Evolutionary conservation across 176 grass and related monocot genomes (phyloP).

Genomic region (Oryza glumipatula): DNA sequence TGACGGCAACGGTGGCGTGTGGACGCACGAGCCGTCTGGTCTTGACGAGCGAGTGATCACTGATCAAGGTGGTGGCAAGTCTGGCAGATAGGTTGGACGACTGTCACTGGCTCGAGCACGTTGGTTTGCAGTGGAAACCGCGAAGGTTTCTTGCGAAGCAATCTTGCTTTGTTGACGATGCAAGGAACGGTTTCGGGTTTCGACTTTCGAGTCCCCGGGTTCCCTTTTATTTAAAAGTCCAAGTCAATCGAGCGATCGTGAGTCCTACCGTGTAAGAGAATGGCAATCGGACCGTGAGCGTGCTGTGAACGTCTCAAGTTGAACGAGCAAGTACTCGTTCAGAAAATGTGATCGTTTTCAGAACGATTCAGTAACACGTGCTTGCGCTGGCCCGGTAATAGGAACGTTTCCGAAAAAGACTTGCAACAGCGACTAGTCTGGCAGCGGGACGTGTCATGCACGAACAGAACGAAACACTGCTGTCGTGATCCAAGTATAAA

Average conservation of each 20-base stretch:
- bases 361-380: background rate
- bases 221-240: no score
- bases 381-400: background rate
- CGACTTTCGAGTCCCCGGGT: no score
- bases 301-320: background rate
- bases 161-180: constrained; percentile 24
- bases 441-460: background rate
- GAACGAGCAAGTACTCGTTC: background rate
- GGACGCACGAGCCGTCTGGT: background rate
- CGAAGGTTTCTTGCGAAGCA: constrained; percentile 15
- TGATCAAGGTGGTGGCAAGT: background rate
- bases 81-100: background rate
- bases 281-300: no score
- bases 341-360: background rate
- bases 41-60: constrained; percentile 5
- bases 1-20: constrained; percentile 5
- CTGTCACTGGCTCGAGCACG: background rate
- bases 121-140: constrained; percentile 15
- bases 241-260: background rate
- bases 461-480: background rate
- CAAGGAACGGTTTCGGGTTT: constrained; percentile 10
- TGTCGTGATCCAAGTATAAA: background rate
- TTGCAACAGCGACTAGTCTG: background rate
- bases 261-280: background rate
- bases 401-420: background rate